Conservation (phyloP, 352 stramenopile species). For the Albugo laibachii region DNA sequence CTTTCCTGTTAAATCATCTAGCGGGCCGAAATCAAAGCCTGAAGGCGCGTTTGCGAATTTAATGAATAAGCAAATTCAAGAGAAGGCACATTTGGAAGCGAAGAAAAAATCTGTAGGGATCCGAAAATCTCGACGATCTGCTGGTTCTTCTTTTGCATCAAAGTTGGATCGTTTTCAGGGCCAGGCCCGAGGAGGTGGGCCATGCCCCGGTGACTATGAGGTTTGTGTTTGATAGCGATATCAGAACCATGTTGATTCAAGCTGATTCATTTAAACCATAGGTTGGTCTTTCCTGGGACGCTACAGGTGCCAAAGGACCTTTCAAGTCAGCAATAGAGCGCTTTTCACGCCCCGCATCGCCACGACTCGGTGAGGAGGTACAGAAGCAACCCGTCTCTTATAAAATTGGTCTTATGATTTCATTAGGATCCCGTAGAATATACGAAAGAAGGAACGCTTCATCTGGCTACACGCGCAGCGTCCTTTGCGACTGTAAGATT, state of each 20-base stretch:
- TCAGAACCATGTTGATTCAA: neutral
- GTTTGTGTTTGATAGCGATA: slow-evolving; percentile 7
- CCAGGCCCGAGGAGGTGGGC: slow-evolving; percentile 11
- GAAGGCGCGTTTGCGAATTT: slow-evolving; percentile 29
- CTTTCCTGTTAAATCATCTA: too few species aligned
- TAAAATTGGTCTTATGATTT: neutral
- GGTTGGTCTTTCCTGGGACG: slow-evolving; percentile 43
- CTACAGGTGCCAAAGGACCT: slow-evolving; percentile 25
- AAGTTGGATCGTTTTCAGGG: slow-evolving; percentile 32
- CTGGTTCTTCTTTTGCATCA: slow-evolving; percentile 32
- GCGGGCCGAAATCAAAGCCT: slow-evolving; percentile 21
- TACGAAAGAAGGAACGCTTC: slow-evolving; percentile 38
- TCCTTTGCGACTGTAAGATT: too few species aligned
- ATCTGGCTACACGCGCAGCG: too few species aligned
- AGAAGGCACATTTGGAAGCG: slow-evolving; percentile 2
- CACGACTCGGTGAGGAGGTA: neutral
- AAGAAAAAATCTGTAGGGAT: slow-evolving; percentile 1
- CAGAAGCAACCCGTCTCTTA: neutral
- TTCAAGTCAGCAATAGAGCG: slow-evolving; percentile 54
- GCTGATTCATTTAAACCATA: slow-evolving; percentile 4
- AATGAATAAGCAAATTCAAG: slow-evolving; percentile 6
- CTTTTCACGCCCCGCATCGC: neutral
- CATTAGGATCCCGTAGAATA: neutral
- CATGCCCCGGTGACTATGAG: slow-evolving; percentile 57
- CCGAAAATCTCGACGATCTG: slow-evolving; percentile 24